Conservation (phyloP, 1,139 yeast genomes). For the Suhomyces choctaworum region DNA sequence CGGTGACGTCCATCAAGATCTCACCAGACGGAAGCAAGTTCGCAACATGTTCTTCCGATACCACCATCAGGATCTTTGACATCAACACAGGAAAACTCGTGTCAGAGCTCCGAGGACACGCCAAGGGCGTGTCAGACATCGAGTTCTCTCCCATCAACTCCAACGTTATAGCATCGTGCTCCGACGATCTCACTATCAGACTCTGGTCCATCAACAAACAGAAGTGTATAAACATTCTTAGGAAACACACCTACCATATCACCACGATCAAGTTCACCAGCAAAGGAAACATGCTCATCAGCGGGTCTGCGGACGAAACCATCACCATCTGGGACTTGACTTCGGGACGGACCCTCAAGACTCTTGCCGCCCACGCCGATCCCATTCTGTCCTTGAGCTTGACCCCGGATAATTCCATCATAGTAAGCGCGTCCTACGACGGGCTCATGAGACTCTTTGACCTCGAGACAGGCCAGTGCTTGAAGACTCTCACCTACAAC, state of each 20-base stretch:
- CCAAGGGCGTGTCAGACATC: conserved; percentile 67
- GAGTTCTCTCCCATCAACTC: conserved; percentile 74
- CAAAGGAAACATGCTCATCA: conserved; percentile 75
- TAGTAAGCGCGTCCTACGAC: conserved; percentile 87
- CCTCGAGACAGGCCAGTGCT: conserved; percentile 84
- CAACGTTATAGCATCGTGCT: conserved; percentile 74
- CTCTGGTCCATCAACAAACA: conserved; percentile 63
- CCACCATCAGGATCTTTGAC: conserved; percentile 44
- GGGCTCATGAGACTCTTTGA: conserved; percentile 90
- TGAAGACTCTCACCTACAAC: conserved; percentile 78
- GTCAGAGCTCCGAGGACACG: conserved; percentile 58
- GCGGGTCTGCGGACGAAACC: conserved; percentile 90
- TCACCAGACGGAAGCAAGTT: conserved; percentile 64
- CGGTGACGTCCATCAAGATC: conserved; percentile 51
- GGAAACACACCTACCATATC: conserved; percentile 86
- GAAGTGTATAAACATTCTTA: conserved; percentile 57
- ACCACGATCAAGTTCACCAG: conserved; percentile 68
- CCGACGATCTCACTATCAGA: conserved; percentile 82
- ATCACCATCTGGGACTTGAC: conserved; percentile 86
- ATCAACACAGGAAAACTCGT: conserved; percentile 29
- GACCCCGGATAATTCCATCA: conserved; percentile 76
- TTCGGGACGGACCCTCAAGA: conserved; percentile 69
- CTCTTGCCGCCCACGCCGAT: conserved; percentile 91
- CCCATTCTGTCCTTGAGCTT: conserved; percentile 79
- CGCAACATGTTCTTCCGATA: conserved; percentile 55